Evolutionary conservation across 352 stramenopile species (phyloP).

Genomic region (Elongisporangium senticosum): DNA sequence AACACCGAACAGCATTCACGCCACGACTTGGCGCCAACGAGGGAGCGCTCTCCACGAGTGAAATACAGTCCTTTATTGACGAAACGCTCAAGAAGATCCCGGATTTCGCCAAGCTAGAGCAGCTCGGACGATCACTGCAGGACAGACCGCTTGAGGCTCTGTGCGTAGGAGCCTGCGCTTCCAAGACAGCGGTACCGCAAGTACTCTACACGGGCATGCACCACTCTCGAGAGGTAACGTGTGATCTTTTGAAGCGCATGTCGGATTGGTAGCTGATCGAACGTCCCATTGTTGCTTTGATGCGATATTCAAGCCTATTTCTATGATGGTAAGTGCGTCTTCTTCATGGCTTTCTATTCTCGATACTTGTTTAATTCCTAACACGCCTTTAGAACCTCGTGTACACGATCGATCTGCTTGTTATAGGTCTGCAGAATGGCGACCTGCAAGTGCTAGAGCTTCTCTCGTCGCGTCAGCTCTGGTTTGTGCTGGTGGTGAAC

Average conservation of each 20-base stretch:
- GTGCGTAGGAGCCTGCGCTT: slow-evolving; percentile 54
- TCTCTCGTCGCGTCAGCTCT: slow-evolving; percentile 64
- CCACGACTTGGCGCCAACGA: slow-evolving; percentile 55
- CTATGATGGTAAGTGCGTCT: slow-evolving; percentile 64
- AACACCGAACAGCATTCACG: slow-evolving; percentile 20
- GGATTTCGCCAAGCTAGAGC: slow-evolving; percentile 38
- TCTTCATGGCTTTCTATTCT: not conserved
- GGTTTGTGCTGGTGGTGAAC: slow-evolving; percentile 83
- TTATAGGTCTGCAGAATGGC: slow-evolving; percentile 48
- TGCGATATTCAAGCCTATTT: slow-evolving; percentile 65
- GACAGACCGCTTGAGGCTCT: slow-evolving; percentile 54
- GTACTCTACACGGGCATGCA: slow-evolving; percentile 81
- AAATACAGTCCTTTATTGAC: slow-evolving; percentile 59
- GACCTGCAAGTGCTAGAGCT: slow-evolving; percentile 46
- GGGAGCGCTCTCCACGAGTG: slow-evolving; percentile 51
- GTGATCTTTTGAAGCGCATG: not conserved
- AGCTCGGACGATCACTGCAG: slow-evolving; percentile 56
- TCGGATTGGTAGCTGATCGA: slow-evolving; percentile 3
- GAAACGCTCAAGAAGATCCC: slow-evolving; percentile 31
- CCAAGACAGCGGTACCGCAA: slow-evolving; percentile 26
- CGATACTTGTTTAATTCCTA: not conserved
- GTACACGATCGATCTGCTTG: slow-evolving; percentile 78
- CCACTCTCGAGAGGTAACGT: slow-evolving; percentile 68
- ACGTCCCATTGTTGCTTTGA: not conserved
- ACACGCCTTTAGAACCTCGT: slow-evolving; percentile 49